A percentile compares a stretch with the other conserved stretches of the same genome.
phyloP scores from a whole-genome alignment of 2,329 filamentous ascomycete genomes.

The Coniochaeta hoffmannii region DNA sequence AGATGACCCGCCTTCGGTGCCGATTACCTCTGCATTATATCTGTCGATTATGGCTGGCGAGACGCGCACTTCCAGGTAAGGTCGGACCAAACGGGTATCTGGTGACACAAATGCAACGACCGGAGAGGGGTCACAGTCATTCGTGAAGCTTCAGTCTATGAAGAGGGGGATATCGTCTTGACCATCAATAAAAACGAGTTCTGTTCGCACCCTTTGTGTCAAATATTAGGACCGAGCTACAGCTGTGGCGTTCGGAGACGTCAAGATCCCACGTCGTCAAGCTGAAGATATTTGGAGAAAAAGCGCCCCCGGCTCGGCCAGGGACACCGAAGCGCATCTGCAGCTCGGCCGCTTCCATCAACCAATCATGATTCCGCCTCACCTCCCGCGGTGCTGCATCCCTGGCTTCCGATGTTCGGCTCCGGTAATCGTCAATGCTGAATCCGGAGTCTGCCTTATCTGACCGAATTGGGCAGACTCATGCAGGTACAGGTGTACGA shows the following conservation, averaged over 20 bases:
- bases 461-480: neutral
- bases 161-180: no score
- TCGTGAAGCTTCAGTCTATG: no score
- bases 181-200: no score
- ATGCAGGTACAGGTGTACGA: neutral
- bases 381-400: neutral
- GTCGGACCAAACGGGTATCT: neutral
- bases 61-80: neutral
- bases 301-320: neutral
- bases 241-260: neutral
- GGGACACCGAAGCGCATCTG: neutral
- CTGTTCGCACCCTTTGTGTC: no score
- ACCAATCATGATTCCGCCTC: neutral
- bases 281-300: neutral
- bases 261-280: neutral
- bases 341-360: neutral
- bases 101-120: neutral
- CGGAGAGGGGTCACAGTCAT: no score
- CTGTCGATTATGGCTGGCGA: neutral
- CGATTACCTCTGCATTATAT: neutral
- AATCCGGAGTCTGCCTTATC: neutral
- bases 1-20: neutral
- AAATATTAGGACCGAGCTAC: no score
- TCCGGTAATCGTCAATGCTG: neutral
- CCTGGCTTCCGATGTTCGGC: neutral